Evolutionary conservation across 2,329 filamentous ascomycete species (phyloP).

Genomic region (Colletotrichum cereale): DNA sequence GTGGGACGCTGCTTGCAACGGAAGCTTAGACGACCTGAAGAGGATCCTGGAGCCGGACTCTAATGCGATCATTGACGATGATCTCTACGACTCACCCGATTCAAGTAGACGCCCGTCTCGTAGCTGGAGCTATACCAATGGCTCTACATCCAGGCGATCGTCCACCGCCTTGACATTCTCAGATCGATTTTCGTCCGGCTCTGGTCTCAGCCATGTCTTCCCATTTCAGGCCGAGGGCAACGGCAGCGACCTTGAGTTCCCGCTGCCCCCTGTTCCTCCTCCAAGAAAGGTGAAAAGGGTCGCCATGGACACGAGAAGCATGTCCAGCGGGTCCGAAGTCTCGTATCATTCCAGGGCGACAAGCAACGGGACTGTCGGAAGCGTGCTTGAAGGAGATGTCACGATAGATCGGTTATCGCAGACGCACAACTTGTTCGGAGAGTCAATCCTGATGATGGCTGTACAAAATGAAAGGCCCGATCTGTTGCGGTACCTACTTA

Average conservation of each 20-base stretch:
- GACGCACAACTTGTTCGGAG: slow-evolving; percentile 77
- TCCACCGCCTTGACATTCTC: slow-evolving; percentile 57
- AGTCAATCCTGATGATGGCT: slow-evolving; percentile 91
- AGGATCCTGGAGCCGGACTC: slow-evolving; percentile 81
- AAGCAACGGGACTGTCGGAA: slow-evolving; percentile 80
- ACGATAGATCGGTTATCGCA: slow-evolving; percentile 84
- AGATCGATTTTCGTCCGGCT: slow-evolving; percentile 67
- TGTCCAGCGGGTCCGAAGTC: slow-evolving; percentile 86
- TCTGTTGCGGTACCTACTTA: slow-evolving; percentile 83
- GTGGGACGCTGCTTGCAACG: slow-evolving; percentile 88
- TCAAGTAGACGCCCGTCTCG: slow-evolving; percentile 61
- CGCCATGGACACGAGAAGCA: slow-evolving; percentile 88
- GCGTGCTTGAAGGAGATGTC: slow-evolving; percentile 84
- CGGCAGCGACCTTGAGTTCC: slow-evolving; percentile 47
- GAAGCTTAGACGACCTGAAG: slow-evolving; percentile 80
- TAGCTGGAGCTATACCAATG: slow-evolving; percentile 62
- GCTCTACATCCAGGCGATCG: slow-evolving; percentile 55
- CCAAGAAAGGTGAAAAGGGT: slow-evolving; percentile 79
- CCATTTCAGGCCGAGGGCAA: slow-evolving; percentile 74
- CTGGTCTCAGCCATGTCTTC: slow-evolving; percentile 85
- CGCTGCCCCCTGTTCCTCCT: slow-evolving; percentile 47
- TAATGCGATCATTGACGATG: slow-evolving; percentile 59
- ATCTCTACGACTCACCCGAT: slow-evolving; percentile 55
- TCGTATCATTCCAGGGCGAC: slow-evolving; percentile 85
- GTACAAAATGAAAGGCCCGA: slow-evolving; percentile 79